These are phyloP conservation scores for Ammopiptanthus mongolicus DNA, from an alignment of 306 rosid species.

Conservation along the genomic window DNA sequence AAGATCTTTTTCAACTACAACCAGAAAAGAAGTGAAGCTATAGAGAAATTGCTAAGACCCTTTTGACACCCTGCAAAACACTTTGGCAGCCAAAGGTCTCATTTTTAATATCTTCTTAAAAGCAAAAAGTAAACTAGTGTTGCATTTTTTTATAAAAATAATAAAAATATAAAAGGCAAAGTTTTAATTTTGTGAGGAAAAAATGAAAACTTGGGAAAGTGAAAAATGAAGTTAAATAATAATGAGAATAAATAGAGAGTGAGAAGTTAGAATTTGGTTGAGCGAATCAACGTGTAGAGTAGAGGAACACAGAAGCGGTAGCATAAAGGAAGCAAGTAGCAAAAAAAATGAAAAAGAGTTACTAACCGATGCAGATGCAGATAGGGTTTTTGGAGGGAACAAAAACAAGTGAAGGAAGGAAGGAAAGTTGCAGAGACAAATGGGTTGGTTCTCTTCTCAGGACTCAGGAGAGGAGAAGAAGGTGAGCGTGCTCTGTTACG, in stretches of 20 bases:
- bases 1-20: not conserved
- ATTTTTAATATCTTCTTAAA: not conserved
- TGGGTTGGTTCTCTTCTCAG: no score
- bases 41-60: not conserved
- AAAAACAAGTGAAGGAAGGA: not conserved
- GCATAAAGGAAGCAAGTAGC: not conserved
- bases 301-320: not conserved
- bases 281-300: not conserved
- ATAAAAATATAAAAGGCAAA: not conserved
- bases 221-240: not conserved
- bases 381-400: not conserved
- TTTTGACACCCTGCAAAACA: not conserved
- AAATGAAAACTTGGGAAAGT: not conserved
- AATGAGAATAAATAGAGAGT: not conserved
- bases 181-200: not conserved
- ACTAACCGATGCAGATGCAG: not conserved
- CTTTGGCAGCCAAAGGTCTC: not conserved
- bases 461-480: not conserved
- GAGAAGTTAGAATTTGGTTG: no score
- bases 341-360: not conserved
- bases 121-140: not conserved
- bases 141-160: no score
- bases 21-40: not conserved
- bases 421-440: not conserved
- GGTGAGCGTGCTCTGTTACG: not conserved